Evolutionary conservation across 1,284 basidiomycete species (phyloP), one percentile per base, ranked within the genome.

Genomic region (Melampsora abietis-canadensis): DNA sequence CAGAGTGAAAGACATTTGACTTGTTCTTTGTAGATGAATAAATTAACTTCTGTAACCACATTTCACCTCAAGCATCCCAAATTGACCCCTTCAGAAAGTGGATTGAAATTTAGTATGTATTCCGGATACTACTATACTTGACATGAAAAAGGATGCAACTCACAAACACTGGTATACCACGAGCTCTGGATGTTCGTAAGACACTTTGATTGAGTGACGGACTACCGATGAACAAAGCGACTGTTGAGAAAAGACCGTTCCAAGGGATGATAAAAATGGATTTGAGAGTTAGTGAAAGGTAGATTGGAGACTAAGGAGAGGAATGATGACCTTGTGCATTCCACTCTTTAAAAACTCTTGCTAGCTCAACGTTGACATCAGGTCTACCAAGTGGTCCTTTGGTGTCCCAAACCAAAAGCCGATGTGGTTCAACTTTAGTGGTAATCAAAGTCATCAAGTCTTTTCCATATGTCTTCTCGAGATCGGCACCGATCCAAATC

Each of bases 281-380:
- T 10, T 7, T n/a, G 14, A 6, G 19, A 37, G 17, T 17, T 67
- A 27, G 31, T 54, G 27, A 61, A 48, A 19, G 12, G 46, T 17
- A 21, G 8, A 17, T n/a, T 15, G 37, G 48, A 67, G 30, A 67
- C 14, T 37, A 15, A 40, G 4, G 14, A 34, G 47, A 40, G 30
- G 24, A 46, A n/a, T 34, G 30, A 27, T 76, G 78, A 88, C 88
- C 87, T 84, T 90, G 89, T 2, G 89, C 89, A 61, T 86, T 84
- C 87, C 88, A 90, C 62, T 84, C 84, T 63, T 85, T 80, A 78
- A 89, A 88, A 1, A 84, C 85, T 78, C 90, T 88, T 80, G 86
- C 88, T 76, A 91, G 78, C 75, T 91, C 82, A 80, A 89, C 89
- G 87, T 90, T 89, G 14, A 87, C 87, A 78, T 91, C 89, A 7